Percentiles rank a stretch among this genome's conserved stretches.
Evolutionary conservation across 1,139 yeast species (phyloP).

Genomic region (Debaryomycetaceae sp.): DNA sequence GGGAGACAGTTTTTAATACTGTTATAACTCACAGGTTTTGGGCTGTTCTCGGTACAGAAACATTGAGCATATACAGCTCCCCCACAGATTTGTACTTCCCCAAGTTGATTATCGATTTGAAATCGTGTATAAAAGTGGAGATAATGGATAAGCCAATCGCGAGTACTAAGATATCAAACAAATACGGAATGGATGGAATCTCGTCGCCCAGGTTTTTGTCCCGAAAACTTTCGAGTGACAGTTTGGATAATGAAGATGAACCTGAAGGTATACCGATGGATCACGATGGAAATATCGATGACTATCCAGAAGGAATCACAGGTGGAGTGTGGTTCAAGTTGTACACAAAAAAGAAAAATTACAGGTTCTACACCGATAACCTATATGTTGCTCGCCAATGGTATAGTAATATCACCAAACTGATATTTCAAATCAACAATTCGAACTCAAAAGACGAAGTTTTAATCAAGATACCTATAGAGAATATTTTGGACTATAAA

Average conservation of each 20-base stretch:
- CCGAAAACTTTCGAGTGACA: slow-evolving; percentile 6
- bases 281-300: slow-evolving; percentile 23
- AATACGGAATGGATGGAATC: slow-evolving; percentile 9
- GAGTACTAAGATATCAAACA: slow-evolving; percentile 5
- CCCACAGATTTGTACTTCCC: slow-evolving; percentile 87
- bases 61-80: slow-evolving; percentile 64
- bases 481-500: slow-evolving; percentile 60
- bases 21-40: slow-evolving; percentile 51
- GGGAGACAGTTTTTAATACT: slow-evolving; percentile 35
- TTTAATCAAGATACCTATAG: slow-evolving; percentile 71
- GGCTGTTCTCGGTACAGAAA: slow-evolving; percentile 72
- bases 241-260: slow-evolving; percentile 20
- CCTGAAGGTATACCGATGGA: slow-evolving; percentile 23
- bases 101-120: slow-evolving; percentile 64
- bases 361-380: slow-evolving; percentile 71
- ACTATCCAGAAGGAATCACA: slow-evolving; percentile 22
- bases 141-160: slow-evolving; percentile 27
- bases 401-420: slow-evolving; percentile 72
- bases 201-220: slow-evolving; percentile 10
- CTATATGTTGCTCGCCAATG: slow-evolving; percentile 71
- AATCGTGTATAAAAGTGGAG: slow-evolving; percentile 61
- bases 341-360: slow-evolving; percentile 55
- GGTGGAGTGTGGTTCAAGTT: slow-evolving; percentile 52
- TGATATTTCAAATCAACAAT: slow-evolving; percentile 60
- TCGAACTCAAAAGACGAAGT: slow-evolving; percentile 72